Evolutionary conservation across 2,329 filamentous ascomycete species (phyloP), one percentile per base, ranked within the genome.

Genomic region (Cladorrhinum sp.): DNA sequence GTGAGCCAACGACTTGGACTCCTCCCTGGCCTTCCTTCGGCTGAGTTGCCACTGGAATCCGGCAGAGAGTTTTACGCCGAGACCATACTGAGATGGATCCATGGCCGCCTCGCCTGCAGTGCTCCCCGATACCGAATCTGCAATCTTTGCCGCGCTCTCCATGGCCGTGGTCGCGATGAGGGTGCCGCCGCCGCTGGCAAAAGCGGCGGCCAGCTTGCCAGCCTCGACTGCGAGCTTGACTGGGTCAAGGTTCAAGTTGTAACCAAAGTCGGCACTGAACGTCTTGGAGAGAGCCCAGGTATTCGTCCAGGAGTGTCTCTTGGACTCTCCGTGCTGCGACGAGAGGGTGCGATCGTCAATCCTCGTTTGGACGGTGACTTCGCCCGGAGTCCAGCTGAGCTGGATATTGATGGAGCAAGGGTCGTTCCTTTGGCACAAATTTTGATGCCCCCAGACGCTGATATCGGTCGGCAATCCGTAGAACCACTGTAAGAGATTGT

Each of bases 391-490:
- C 42, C 5, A 7, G 2, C 2, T 16, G 50, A 50, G n/a, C 16
- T 12, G 12, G 2, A 61, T 26, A 1, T 14, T 48, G 23, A 42
- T 33, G 7, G 9, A 3, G 46, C 62, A 63, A 1, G n/a, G 18
- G 9, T 61, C 49, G 16, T 53, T 53, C 8, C 39, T 23, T 1
- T 63, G 23, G 21, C 62, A 63, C 16, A 6, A 21, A 16, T 46
- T 7, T 16, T 42, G 28, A 48, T 50, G 4, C 52, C 16, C 56
- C 52, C 7, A 20, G 18, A 46, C 18, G 42, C n/a, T 61, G 3
- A 57, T 21, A 23, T 63, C 59, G 18, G 59, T 39, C 14, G 62
- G 62, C 12, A 48, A 10, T 14, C 62, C 62, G 21, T 59, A 61
- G 46, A 33, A 61, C 62, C 62, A 63, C 60, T 62, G 60, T 8